Evolutionary conservation across 2,329 filamentous ascomycete genomes (phyloP), one percentile per base, ranked within the genome.

Genomic region (Aureobasidium namibiae): DNA sequence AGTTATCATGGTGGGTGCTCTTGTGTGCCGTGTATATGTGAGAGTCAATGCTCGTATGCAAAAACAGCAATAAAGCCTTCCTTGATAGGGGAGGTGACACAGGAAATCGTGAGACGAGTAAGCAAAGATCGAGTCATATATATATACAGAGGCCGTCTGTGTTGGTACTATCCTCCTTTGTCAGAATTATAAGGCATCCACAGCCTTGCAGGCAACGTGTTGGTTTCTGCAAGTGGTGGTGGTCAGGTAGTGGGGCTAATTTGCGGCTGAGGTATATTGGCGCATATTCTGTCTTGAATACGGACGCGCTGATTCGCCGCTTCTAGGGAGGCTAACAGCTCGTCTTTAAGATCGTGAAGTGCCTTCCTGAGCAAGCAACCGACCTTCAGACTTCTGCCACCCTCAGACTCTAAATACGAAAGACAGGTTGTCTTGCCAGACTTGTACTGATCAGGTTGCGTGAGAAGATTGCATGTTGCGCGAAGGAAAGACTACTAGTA

Each of bases 211-310:
- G 42, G 33, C 42, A 57, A 39, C 54, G 34, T 57, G 54, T 57
- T 57, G 33, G 41, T 26, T 38, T 38, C 33, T 39, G 23, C 42
- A 56, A 29, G 33, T 26, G 23, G 26, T 33, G 53, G 41, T 46
- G 53, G 31, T 56, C 53, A 45, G 50, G 50, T 38, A 29, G 49
- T 54, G 38, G 50, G 50, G 50, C 50, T 33, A 18, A 34, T 23
- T 34, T 45, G 52, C 52, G 52, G 52, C 52, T 56, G 52, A 44
- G n/a, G 29, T n/a, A n/a, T 45, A 18, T 54, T 54, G 50, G 50
- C 50, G 50, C n/a, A 24, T 42, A 31, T 34, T 39, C n/a, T 42
- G 36, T 42, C 50, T 24, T 52, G 13, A n/a, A 18, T 3, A 34
- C 24, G 4, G 6, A 45, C n/a, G 42, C 42, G 42, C 42, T 29